Evolutionary conservation across 768 basidiomycete genomes (phyloP), one percentile per base, ranked within the genome.

Genomic region (Boletus barrowsii): DNA sequence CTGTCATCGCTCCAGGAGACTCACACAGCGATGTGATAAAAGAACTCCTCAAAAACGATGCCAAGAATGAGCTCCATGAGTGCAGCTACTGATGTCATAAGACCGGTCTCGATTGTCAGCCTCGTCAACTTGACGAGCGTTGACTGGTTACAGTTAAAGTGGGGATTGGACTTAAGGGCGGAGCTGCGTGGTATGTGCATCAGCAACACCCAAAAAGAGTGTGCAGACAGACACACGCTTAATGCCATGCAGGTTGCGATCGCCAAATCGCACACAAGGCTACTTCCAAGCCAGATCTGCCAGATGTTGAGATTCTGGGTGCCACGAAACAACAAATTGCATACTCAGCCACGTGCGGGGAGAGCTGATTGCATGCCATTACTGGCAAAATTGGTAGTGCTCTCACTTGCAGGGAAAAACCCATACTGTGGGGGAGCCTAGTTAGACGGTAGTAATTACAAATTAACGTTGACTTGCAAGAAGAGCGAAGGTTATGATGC

Each of bases 91-190:
- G 64, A 54, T 15, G 66, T 68, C 10, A 66, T 40, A 13, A 60
- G 49, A 3, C 66, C 67, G 0, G 64, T 68, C 35, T 68, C 65
- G 14, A 66, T 47, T n/a, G 61, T 60, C 13, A 68, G 40, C 47
- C 37, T 62, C 2, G 57, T 68, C 7, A 66, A 33, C 32, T 51
- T n/a, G 37, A 39, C 37, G 8, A 39, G 17, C 17, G 17, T n/a
- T 13, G 37, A 39, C 37, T 17, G 10, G 32, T 33, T 39, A 13
- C 17, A n/a, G 10, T 3, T 13, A 39, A 15, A 39, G 37, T 17
- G 17, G 10, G 37, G n/a, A 15, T 17, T 10, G 7, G 37, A 39
- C n/a, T n/a, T n/a, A n/a, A n/a, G 37, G 37, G 17, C 37, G 37
- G 15, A 39, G 48, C 66, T 68, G 32, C 39, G 22, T 39, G 13